phyloP scores from a whole-genome alignment of 805 yeast species.

The Yamadazyma insecticola region DNA sequence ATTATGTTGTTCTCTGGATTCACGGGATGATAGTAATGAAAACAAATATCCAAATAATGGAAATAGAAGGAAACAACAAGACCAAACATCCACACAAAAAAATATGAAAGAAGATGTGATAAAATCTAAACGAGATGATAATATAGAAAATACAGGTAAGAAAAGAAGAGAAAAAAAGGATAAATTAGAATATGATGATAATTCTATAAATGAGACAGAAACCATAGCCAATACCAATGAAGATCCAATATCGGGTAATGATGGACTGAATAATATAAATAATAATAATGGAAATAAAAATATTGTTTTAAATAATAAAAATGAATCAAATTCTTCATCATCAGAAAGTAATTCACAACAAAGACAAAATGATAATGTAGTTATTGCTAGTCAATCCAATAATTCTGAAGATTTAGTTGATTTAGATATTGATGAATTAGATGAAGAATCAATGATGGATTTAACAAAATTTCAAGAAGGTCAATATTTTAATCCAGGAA shows the following conservation, averaged over 20 bases:
- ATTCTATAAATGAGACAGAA: conserved; percentile 37
- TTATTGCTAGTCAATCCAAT: conserved; percentile 6
- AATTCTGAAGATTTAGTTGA: conserved; percentile 13
- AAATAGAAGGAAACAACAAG: conserved; percentile 3
- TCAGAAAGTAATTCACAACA: conserved; percentile 4
- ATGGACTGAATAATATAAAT: too few species aligned
- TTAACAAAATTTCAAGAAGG: conserved; percentile 65
- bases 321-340: conserved; percentile 5
- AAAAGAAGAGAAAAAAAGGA: conserved; percentile 17
- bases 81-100: background rate
- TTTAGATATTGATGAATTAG: conserved; percentile 13
- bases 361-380: conserved; percentile 8
- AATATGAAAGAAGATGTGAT: background rate
- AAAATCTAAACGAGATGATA: background rate
- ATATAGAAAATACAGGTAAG: background rate
- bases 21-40: conserved; percentile 30
- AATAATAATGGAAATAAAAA: too few species aligned
- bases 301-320: too few species aligned
- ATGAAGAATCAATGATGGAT: conserved; percentile 41
- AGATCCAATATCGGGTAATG: conserved; percentile 5
- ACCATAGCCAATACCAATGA: conserved; percentile 30
- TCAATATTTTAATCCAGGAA: conserved; percentile 57
- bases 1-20: conserved; percentile 36
- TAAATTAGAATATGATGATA: conserved; percentile 33
- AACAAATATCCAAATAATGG: conserved; percentile 14